phyloP scores from a whole-genome alignment of 345 rosid species.

The Carallia pectinifolia region DNA sequence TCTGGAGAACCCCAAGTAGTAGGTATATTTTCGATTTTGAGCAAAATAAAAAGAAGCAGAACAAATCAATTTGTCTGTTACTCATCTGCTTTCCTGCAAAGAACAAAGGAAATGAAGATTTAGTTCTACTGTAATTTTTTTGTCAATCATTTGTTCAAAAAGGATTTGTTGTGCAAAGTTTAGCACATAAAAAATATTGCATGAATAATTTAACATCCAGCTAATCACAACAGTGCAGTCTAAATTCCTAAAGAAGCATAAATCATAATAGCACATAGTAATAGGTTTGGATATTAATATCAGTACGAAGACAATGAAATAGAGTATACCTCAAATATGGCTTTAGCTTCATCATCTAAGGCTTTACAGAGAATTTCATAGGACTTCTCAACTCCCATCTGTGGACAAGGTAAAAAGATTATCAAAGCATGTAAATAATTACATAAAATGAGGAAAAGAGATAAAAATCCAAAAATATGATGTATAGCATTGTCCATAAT shows the following conservation, averaged over 20 bases:
- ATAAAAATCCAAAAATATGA: constrained; percentile 1
- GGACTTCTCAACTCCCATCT: constrained; percentile 47
- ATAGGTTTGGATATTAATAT: background rate
- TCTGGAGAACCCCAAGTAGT: no score
- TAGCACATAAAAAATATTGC: no score
- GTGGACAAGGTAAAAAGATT: constrained; percentile 14
- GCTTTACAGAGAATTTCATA: constrained; percentile 94
- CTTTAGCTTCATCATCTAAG: constrained; percentile 65
- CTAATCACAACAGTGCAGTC: no score
- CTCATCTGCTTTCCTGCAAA: no score
- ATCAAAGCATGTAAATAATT: background rate
- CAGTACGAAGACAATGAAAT: background rate
- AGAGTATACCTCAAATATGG: constrained; percentile 54
- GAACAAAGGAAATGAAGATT: no score
- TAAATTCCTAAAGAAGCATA: background rate
- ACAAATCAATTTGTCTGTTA: no score
- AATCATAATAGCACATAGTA: background rate
- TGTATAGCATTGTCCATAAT: constrained; percentile 1
- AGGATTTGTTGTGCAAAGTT: no score
- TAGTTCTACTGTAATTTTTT: no score
- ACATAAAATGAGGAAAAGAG: constrained; percentile 7
- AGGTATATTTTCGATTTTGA: no score
- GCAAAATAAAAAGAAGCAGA: no score
- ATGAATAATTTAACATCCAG: no score
- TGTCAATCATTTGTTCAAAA: no score